Percentiles rank a stretch among this genome's conserved stretches.
These are phyloP conservation scores for Zea luxurians DNA, from an alignment of 176 grass and related monocot genomes.

Conservation along the genomic window DNA sequence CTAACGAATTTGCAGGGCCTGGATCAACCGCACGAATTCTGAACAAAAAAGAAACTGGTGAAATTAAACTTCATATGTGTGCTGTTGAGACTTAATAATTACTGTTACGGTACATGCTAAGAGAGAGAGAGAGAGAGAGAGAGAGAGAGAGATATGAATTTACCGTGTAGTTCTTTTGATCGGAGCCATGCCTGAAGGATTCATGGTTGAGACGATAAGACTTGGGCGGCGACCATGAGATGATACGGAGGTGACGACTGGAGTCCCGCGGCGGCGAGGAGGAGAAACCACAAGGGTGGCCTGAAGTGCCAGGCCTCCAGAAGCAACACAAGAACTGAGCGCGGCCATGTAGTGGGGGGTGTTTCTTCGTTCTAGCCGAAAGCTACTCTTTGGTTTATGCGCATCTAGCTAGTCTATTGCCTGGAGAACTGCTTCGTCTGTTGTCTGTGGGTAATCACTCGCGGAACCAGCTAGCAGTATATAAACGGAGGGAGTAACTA, in stretches of 20 bases:
- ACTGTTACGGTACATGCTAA: too few species aligned
- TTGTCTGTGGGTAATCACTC: too few species aligned
- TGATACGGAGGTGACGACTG: neutral
- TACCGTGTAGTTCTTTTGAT: slow-evolving; percentile 30
- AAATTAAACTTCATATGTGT: neutral
- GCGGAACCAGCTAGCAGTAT: too few species aligned
- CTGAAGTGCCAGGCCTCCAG: neutral
- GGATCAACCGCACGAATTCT: slow-evolving; percentile 35
- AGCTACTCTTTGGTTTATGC: neutral
- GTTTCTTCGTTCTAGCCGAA: neutral
- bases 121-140: neutral
- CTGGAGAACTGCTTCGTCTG: too few species aligned
- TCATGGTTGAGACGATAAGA: slow-evolving; percentile 12
- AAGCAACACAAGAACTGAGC: slow-evolving; percentile 15
- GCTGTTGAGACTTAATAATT: neutral
- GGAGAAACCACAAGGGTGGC: neutral
- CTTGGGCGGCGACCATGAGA: neutral
- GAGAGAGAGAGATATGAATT: neutral
- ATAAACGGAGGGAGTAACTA: too few species aligned
- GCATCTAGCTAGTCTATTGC: too few species aligned
- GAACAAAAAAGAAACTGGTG: neutral
- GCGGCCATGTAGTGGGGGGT: slow-evolving; percentile 1
- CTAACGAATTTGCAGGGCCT: neutral
- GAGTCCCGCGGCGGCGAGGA: neutral
- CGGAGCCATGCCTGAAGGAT: slow-evolving; percentile 16